phyloP scores from a whole-genome alignment of 2,329 filamentous ascomycete genomes.

The Colletotrichum sp. region DNA sequence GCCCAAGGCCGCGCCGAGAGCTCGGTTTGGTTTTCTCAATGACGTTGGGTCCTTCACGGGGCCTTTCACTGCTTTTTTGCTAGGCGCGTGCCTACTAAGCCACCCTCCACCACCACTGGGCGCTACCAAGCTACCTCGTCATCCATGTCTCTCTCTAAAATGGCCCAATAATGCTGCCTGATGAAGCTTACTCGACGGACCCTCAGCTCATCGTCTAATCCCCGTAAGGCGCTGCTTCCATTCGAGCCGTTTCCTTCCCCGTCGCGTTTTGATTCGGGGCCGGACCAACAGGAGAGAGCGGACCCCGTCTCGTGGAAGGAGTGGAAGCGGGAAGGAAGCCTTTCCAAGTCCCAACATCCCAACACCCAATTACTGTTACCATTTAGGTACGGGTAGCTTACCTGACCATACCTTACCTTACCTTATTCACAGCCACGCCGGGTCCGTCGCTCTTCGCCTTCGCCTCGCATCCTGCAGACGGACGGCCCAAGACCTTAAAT shows the following conservation, averaged over 20 bases:
- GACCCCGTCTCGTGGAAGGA: background rate
- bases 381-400: background rate
- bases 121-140: background rate
- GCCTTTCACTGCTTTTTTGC: background rate
- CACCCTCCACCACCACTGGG: background rate
- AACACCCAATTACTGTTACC: background rate
- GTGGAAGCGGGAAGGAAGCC: background rate
- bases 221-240: background rate
- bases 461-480: background rate
- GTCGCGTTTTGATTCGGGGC: background rate
- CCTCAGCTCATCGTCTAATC: background rate
- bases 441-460: background rate
- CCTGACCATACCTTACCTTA: background rate
- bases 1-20: conserved; percentile 7
- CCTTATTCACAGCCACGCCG: background rate
- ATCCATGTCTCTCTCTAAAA: background rate
- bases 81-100: conserved; percentile 17
- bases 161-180: background rate
- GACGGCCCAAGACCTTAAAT: background rate
- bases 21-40: background rate
- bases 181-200: background rate
- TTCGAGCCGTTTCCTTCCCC: background rate
- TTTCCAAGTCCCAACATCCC: background rate
- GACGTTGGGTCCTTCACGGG: background rate
- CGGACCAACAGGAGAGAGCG: background rate